A percentile compares a stretch with the other conserved stretches of the same genome.
Conservation (phyloP, 495 filamentous ascomycete genomes). For the Penicillium roqueforti region DNA sequence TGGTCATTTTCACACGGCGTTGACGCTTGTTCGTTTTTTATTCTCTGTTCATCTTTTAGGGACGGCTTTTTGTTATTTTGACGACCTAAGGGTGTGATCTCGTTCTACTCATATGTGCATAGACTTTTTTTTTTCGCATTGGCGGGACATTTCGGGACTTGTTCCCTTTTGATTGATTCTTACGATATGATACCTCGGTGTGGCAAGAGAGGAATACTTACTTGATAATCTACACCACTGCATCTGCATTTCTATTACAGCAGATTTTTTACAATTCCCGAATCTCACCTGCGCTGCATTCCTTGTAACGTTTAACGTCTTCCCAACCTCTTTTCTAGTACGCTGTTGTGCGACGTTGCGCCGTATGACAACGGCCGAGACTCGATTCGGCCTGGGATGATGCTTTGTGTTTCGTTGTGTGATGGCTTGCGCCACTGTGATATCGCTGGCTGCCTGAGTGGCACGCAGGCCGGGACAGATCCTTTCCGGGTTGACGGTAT, state of each 20-base stretch:
- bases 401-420: conserved; percentile 10
- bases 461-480: conserved; percentile 6
- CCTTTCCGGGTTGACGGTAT: not conserved
- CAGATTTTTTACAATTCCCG: too few relatives aligned
- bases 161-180: conserved; percentile 13
- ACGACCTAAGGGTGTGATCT: conserved; percentile 21
- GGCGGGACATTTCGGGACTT: conserved; percentile 11
- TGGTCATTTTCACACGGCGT: conserved; percentile 11
- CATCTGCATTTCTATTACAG: not conserved
- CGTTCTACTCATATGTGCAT: conserved; percentile 18
- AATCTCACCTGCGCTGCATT: not conserved
- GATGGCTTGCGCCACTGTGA: conserved; percentile 7
- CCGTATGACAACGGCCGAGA: not conserved
- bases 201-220: not conserved
- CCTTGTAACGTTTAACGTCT: not conserved
- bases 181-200: conserved; percentile 29
- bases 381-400: conserved; percentile 8
- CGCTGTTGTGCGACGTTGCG: not conserved
- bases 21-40: conserved; percentile 1
- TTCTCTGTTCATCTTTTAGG: conserved; percentile 10
- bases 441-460: conserved; percentile 18
- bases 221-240: conserved; percentile 3
- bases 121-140: conserved; percentile 27
- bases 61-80: conserved; percentile 8
- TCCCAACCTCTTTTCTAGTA: not conserved